Evolutionary conservation across 2,329 filamentous ascomycete genomes (phyloP).

Genomic region (Dactylellina drechsleri): DNA sequence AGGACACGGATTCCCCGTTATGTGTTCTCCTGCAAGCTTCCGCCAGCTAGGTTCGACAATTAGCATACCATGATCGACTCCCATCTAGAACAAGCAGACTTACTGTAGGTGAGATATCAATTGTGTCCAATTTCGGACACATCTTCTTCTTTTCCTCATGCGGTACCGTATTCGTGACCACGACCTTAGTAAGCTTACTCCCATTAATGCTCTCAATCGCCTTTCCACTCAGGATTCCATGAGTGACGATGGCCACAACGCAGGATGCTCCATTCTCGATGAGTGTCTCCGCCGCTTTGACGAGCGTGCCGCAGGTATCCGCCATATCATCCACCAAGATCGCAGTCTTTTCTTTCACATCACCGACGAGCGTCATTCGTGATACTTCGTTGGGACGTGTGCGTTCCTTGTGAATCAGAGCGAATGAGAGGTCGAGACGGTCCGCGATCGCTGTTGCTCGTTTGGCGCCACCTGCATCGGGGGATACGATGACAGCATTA

Average conservation of each 20-base stretch:
- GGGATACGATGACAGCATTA: slow-evolving; percentile 92
- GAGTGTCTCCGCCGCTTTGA: slow-evolving; percentile 88
- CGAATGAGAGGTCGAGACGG: slow-evolving; percentile 87
- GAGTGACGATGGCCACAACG: slow-evolving; percentile 93
- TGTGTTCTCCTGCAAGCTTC: slow-evolving; percentile 76
- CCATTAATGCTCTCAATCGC: slow-evolving; percentile 87
- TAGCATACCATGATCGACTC: slow-evolving; percentile 59
- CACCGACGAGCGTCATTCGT: slow-evolving; percentile 94
- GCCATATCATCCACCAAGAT: slow-evolving; percentile 99
- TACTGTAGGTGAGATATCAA: slow-evolving; percentile 84
- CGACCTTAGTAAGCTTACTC: slow-evolving; percentile 78
- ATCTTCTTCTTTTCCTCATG: slow-evolving; percentile 80
- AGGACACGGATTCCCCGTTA: slow-evolving; percentile 75
- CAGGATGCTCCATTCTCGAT: slow-evolving; percentile 86
- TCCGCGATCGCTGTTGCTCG: slow-evolving; percentile 93
- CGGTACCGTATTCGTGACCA: slow-evolving; percentile 90
- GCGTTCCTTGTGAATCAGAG: slow-evolving; percentile 95
- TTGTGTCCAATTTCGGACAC: slow-evolving; percentile 84
- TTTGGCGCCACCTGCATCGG: slow-evolving; percentile 94
- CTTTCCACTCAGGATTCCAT: slow-evolving; percentile 87
- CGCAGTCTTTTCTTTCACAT: slow-evolving; percentile 87
- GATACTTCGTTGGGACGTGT: slow-evolving; percentile 90
- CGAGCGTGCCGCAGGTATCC: slow-evolving; percentile 88
- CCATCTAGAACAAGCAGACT: slow-evolving; percentile 19
- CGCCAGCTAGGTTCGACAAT: slow-evolving; percentile 65